Evolutionary conservation across 2,329 filamentous ascomycete species (phyloP), one percentile per base, ranked within the genome.

Genomic region (Cryphonectria parasitica): DNA sequence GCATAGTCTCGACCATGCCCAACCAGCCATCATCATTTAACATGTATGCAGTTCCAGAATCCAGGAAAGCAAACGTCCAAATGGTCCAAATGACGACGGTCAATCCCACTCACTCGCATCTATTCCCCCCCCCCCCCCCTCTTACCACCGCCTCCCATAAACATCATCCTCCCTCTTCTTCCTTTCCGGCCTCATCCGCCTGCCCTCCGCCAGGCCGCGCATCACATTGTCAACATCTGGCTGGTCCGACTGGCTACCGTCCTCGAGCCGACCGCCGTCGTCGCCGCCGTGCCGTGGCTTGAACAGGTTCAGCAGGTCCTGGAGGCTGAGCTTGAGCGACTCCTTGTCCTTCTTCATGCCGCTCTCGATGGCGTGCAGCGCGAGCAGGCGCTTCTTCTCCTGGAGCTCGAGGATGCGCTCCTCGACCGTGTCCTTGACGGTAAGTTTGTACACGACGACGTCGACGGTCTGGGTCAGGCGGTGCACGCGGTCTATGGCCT

Each of bases 401-500:
- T 99, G 96, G 31, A 99, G 87, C 72, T 92, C 93, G n/a, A 98
- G 84, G 76, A 99, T 99, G 70, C 95, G 90, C 80, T 95, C 94
- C 84, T 99, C 96, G 69, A 99, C 95, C 0, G 92, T 95, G 74
- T 91, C 87, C 74, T 89, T 88, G 72, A 99, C 91, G 2, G 94
- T 97, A 76, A 99, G 89, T 77, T 96, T 97, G 85, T 97, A 99
- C 73, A 99, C 94, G 69, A 95, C 89, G 45, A 99, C 96, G 78
- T 98, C 95, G 56, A 95, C 87, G 1, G 94, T 98, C 81, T 99
- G 96, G 56, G 97, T 98, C 67, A 99, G 91, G n/a, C 96, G 94
- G 79, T 99, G 96, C 36, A 99, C 96, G 68, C 96, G 94, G 81
- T 99, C 96, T 75, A 99, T 99, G 64, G 96, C 96, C 85, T 99